phyloP scores from a whole-genome alignment of 192 early-diverging fungal species.

The Haplosporangium gracile region DNA sequence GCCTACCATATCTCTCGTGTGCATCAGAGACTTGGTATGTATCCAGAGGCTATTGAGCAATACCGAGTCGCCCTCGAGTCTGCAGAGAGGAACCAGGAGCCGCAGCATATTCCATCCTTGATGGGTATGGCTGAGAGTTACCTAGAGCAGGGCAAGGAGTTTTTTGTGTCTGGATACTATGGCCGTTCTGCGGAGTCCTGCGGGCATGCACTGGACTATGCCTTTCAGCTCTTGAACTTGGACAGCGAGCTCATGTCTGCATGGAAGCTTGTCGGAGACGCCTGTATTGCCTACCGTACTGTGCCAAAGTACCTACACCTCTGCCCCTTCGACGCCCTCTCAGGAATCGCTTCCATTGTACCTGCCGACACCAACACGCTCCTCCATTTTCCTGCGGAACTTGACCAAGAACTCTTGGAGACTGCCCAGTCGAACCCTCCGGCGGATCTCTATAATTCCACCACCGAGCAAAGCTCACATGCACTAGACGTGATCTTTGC shows the following conservation, averaged over 20 bases:
- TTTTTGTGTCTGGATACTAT: slow-evolving; percentile 72
- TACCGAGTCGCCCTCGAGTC: slow-evolving; percentile 53
- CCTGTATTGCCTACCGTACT: slow-evolving; percentile 62
- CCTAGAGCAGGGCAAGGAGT: slow-evolving; percentile 62
- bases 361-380: slow-evolving; percentile 42
- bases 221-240: slow-evolving; percentile 22
- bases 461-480: slow-evolving; percentile 38
- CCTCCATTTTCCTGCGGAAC: slow-evolving; percentile 54
- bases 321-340: slow-evolving; percentile 35
- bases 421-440: background rate
- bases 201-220: slow-evolving; percentile 58
- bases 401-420: slow-evolving; percentile 26
- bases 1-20: slow-evolving; percentile 64
- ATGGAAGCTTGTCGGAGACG: slow-evolving; percentile 74
- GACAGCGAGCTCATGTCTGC: slow-evolving; percentile 56
- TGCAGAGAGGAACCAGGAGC: slow-evolving; percentile 47
- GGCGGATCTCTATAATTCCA: slow-evolving; percentile 32
- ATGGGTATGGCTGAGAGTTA: slow-evolving; percentile 67
- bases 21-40: slow-evolving; percentile 65
- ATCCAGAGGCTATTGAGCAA: slow-evolving; percentile 65
- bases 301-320: slow-evolving; percentile 64
- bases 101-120: slow-evolving; percentile 60
- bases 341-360: slow-evolving; percentile 31
- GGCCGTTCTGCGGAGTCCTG: slow-evolving; percentile 73
- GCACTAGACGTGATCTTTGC: slow-evolving; percentile 59